These are phyloP conservation scores for Diaporthe australafricana DNA, from an alignment of 2,329 filamentous ascomycete genomes.

Conservation along the genomic window DNA sequence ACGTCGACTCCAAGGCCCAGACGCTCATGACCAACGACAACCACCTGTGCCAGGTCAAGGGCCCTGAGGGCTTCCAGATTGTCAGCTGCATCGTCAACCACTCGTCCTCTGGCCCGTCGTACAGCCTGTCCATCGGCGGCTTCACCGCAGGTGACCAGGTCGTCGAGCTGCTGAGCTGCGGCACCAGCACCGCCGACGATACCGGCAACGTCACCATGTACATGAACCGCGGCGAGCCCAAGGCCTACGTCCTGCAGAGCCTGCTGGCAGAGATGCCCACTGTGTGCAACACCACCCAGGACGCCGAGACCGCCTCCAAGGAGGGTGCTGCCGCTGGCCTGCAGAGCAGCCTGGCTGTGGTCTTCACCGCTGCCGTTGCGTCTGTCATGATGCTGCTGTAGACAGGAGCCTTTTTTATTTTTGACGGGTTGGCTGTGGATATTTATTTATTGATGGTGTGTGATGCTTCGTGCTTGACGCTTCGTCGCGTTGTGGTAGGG, in stretches of 20 bases:
- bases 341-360: slow-evolving; percentile 26
- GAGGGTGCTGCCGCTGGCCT: slow-evolving; percentile 26
- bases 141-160: slow-evolving; percentile 44
- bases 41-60: slow-evolving; percentile 58
- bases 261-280: slow-evolving; percentile 26
- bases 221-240: slow-evolving; percentile 36
- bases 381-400: slow-evolving; percentile 35
- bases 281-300: slow-evolving; percentile 33
- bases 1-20: slow-evolving; percentile 52
- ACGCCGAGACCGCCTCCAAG: slow-evolving; percentile 28
- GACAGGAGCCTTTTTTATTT: background rate
- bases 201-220: slow-evolving; percentile 38
- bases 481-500: background rate
- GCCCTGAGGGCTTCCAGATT: slow-evolving; percentile 48
- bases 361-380: slow-evolving; percentile 19
- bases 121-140: slow-evolving; percentile 42
- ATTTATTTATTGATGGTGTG: background rate
- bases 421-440: background rate
- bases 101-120: slow-evolving; percentile 47
- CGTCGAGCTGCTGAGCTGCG: slow-evolving; percentile 42
- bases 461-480: slow-evolving; percentile 21
- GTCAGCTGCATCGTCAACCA: slow-evolving; percentile 55
- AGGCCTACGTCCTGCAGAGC: slow-evolving; percentile 37
- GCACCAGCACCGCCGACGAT: slow-evolving; percentile 35
- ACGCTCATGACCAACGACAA: slow-evolving; percentile 52